Evolutionary conservation across 78 protist species (phyloP).

Genomic region (Dictyostelium citrinum): DNA sequence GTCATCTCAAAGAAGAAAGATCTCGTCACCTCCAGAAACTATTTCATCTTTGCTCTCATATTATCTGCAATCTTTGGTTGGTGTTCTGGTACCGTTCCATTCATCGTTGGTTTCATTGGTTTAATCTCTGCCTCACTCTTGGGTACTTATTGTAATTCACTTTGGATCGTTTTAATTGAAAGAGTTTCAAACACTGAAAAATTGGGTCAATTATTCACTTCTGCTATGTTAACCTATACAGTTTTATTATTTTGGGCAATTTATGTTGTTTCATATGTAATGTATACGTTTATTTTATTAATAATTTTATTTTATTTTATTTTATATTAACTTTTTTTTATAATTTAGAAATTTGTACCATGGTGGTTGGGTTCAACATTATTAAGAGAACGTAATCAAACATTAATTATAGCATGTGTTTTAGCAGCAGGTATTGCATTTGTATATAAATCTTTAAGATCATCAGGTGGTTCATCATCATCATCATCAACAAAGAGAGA

Average conservation of each 20-base stretch:
- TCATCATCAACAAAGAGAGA: not conserved
- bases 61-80: conserved; percentile 20
- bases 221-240: conserved; percentile 29
- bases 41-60: not conserved
- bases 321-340: not conserved
- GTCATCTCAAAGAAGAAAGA: conserved; percentile 25
- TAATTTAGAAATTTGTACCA: conserved; percentile 50
- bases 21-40: conserved; percentile 17
- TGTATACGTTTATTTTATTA: not conserved
- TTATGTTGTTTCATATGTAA: conserved; percentile 70
- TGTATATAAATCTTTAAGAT: not conserved
- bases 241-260: conserved; percentile 72
- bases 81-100: conserved; percentile 67
- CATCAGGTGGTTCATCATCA: not conserved
- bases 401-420: conserved; percentile 46
- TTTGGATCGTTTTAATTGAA: conserved; percentile 55
- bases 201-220: not conserved
- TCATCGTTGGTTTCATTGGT: conserved; percentile 47
- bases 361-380: conserved; percentile 71
- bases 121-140: conserved; percentile 5
- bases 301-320: too few species aligned
- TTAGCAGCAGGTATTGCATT: conserved; percentile 20
- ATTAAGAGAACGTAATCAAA: conserved; percentile 72
- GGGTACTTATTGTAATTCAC: not conserved
- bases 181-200: not conserved